Conservation (phyloP, 75 land plant species). For the Picea sitchensis region DNA sequence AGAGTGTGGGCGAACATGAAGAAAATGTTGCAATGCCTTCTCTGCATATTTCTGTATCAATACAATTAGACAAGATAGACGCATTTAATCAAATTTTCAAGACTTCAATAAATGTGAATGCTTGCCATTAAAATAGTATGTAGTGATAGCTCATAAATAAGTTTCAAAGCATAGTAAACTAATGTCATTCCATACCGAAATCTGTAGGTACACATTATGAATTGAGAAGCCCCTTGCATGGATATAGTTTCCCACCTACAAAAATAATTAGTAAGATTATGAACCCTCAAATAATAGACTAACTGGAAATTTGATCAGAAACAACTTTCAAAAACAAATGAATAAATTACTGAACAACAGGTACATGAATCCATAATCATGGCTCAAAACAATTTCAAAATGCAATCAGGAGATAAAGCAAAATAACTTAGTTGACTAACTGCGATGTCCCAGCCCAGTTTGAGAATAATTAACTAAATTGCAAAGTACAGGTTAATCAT, state of each 20-base stretch:
- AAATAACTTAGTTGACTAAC: neutral
- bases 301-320: neutral
- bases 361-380: neutral
- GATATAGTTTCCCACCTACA: conserved; percentile 70
- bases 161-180: conserved; percentile 4
- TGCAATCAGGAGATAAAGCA: neutral
- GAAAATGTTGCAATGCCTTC: conserved; percentile 73
- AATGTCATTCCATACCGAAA: conserved; percentile 52
- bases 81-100: neutral
- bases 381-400: neutral
- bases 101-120: neutral
- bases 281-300: neutral
- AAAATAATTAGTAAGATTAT: neutral
- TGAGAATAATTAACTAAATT: neutral
- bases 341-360: neutral
- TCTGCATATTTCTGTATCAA: conserved; percentile 72
- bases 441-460: neutral
- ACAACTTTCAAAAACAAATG: neutral
- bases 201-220: conserved; percentile 59
- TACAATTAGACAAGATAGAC: neutral
- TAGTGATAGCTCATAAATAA: neutral
- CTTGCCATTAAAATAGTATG: neutral
- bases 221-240: conserved; percentile 76
- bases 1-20: conserved; percentile 31
- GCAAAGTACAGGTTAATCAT: too few species aligned